Conservation (phyloP, 106 monocot species). For the Agapanthus africanus region DNA sequence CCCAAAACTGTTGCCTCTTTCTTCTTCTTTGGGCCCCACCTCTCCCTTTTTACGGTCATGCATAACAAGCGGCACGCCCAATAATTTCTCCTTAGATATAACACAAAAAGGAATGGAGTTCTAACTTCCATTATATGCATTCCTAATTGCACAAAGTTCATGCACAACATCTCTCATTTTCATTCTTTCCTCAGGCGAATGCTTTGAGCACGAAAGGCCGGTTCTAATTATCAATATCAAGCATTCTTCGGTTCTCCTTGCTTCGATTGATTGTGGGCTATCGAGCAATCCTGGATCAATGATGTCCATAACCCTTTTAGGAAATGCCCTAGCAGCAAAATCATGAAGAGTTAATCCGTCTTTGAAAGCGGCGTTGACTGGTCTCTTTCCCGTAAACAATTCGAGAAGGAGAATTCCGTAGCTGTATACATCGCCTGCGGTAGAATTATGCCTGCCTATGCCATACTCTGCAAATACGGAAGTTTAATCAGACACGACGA, state of each 20-base stretch:
- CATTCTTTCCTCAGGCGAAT: slow-evolving; percentile 13
- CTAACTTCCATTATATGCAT: too few relatives aligned
- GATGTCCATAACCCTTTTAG: neutral
- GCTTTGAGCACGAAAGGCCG: slow-evolving; percentile 18
- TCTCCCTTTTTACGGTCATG: too few relatives aligned
- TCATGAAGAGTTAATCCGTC: slow-evolving; percentile 8
- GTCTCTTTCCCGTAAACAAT: slow-evolving; percentile 17
- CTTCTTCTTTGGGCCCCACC: too few relatives aligned
- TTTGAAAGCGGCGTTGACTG: slow-evolving; percentile 6
- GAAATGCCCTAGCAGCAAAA: slow-evolving; percentile 5
- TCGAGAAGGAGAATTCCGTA: neutral
- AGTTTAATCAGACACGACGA: too few relatives aligned
- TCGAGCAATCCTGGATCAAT: neutral
- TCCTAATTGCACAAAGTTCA: too few relatives aligned
- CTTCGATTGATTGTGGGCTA: neutral
- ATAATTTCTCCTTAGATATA: too few relatives aligned
- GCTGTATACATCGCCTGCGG: neutral
- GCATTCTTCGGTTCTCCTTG: neutral
- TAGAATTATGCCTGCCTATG: neutral
- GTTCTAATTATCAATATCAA: slow-evolving; percentile 6
- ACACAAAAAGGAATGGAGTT: too few relatives aligned
- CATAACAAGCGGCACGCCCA: too few relatives aligned
- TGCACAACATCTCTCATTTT: neutral
- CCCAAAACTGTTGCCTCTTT: too few relatives aligned
- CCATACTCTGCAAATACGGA: neutral